Conservation (phyloP, 148 eudicot species). For the Simmondsia chinensis region DNA sequence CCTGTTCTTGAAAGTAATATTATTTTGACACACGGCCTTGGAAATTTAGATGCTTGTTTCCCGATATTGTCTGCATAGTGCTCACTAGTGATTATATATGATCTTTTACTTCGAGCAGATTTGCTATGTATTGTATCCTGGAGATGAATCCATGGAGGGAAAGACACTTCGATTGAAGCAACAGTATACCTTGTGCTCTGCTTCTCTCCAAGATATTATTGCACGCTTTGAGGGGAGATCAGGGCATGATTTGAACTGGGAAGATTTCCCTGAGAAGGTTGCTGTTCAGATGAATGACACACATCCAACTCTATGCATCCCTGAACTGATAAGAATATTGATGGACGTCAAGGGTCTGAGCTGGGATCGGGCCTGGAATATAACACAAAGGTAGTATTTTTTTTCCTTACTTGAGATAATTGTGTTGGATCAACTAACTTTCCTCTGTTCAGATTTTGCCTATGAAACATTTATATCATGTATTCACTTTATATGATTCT, state of each 20-base stretch:
- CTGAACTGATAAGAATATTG: slow-evolving; percentile 86
- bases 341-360: slow-evolving; percentile 79
- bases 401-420: neutral
- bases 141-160: slow-evolving; percentile 82
- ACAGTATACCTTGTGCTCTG: slow-evolving; percentile 93
- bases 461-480: no score
- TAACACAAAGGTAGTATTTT: slow-evolving; percentile 77
- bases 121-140: slow-evolving; percentile 81
- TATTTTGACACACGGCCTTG: no score
- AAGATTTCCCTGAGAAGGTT: slow-evolving; percentile 76
- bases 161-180: slow-evolving; percentile 86
- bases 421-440: neutral
- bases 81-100: neutral
- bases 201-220: slow-evolving; percentile 93
- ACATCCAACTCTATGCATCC: slow-evolving; percentile 94
- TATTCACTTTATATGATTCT: no score
- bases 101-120: slow-evolving; percentile 42
- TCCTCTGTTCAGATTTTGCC: neutral
- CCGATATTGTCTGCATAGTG: neutral
- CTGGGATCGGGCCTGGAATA: slow-evolving; percentile 83
- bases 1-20: no score
- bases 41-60: neutral
- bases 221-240: slow-evolving; percentile 84
- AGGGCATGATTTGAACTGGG: slow-evolving; percentile 56
- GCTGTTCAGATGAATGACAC: slow-evolving; percentile 99